A percentile compares a stretch with the other conserved stretches of the same genome.
These are phyloP conservation scores for Pseudomassariella vexata DNA, from an alignment of 2,329 filamentous ascomycete genomes.

Conservation along the genomic window DNA sequence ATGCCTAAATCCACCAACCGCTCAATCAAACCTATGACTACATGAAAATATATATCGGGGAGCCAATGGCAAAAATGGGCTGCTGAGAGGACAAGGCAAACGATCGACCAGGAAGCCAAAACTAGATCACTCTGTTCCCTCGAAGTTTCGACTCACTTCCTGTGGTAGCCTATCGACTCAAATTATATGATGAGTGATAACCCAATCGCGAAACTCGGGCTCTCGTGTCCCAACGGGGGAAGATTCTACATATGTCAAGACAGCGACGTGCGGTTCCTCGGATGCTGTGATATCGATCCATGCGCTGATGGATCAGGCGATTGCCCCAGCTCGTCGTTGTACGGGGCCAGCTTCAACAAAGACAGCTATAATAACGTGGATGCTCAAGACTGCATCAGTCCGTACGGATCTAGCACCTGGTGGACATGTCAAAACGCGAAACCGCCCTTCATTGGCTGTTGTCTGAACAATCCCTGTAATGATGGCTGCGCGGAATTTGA, in stretches of 20 bases:
- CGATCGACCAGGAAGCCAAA: too few species aligned
- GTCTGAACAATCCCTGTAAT: slow-evolving; percentile 27
- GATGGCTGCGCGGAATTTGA: slow-evolving; percentile 22
- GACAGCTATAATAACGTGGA: slow-evolving; percentile 21
- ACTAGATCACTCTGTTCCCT: too few species aligned
- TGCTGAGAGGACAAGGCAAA: too few species aligned
- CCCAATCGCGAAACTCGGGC: slow-evolving; percentile 12
- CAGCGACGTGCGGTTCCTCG: slow-evolving; percentile 26
- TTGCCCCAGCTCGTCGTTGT: slow-evolving; percentile 25
- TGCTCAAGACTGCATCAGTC: slow-evolving; percentile 23
- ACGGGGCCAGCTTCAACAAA: slow-evolving; percentile 23
- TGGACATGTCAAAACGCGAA: slow-evolving; percentile 24
- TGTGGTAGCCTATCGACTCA: too few species aligned
- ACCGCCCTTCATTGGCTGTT: slow-evolving; percentile 31
- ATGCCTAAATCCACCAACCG: too few species aligned
- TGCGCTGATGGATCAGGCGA: slow-evolving; percentile 21
- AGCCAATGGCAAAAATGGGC: too few species aligned
- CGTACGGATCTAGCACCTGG: slow-evolving; percentile 19
- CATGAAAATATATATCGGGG: too few species aligned
- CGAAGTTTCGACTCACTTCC: too few species aligned
- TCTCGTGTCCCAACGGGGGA: slow-evolving; percentile 26
- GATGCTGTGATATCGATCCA: slow-evolving; percentile 30
- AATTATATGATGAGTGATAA: slow-evolving; percentile 11
- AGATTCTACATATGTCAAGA: slow-evolving; percentile 27
- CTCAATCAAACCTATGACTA: too few species aligned